A percentile compares a stretch with the other conserved stretches of the same genome.
These are phyloP conservation scores for Pyrenula massariospora DNA, from an alignment of 495 filamentous ascomycete genomes.

Conservation along the genomic window DNA sequence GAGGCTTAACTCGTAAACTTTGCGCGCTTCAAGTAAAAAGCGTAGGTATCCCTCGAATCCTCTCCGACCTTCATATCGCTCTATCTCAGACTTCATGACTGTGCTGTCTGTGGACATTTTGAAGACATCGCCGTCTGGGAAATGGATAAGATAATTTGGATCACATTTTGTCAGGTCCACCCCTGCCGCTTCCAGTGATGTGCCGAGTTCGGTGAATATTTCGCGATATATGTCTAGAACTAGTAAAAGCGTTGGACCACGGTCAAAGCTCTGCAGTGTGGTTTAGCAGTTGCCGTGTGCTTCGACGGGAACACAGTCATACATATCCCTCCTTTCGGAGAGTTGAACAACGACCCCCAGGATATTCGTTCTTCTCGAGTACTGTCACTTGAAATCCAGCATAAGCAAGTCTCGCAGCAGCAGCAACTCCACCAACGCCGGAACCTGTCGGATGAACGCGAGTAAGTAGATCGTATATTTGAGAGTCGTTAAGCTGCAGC, in stretches of 20 bases:
- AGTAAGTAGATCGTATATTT: no score
- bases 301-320: constrained; percentile 1
- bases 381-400: constrained; percentile 44
- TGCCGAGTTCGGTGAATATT: not conserved
- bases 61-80: not conserved
- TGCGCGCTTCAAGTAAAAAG: not conserved
- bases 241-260: not conserved
- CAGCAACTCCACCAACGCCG: constrained; percentile 45
- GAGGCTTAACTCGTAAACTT: not conserved
- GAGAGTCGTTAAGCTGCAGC: not conserved
- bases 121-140: not conserved
- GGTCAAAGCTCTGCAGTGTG: not conserved
- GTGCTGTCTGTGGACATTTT: not conserved
- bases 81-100: not conserved
- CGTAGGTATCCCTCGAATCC: not conserved
- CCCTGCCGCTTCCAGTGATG: constrained; percentile 39
- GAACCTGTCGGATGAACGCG: constrained; percentile 30
- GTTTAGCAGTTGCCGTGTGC: not conserved
- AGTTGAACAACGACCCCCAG: constrained; percentile 43
- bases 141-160: not conserved
- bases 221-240: not conserved
- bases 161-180: constrained; percentile 17
- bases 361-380: constrained; percentile 48
- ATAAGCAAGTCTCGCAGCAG: constrained; percentile 43
- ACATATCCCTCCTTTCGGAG: constrained; percentile 31